phyloP scores from a whole-genome alignment of 1,284 basidiomycete genomes.

The Ceratorhiza oryzae-sativae region DNA sequence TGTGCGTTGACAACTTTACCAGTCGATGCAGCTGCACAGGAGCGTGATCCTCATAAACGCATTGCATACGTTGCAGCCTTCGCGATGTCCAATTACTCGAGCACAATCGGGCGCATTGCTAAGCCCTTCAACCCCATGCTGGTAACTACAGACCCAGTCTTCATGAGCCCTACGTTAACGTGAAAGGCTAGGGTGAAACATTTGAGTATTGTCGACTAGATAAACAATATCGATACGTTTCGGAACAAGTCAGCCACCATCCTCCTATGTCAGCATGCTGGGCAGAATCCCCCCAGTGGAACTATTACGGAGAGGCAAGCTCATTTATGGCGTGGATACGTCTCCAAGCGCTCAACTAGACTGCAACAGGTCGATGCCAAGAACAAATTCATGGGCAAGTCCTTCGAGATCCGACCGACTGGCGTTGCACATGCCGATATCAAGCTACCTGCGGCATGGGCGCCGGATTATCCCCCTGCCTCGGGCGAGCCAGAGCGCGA shows the following conservation, averaged over 20 bases:
- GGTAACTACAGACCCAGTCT: conserved; percentile 54
- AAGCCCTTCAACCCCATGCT: conserved; percentile 96
- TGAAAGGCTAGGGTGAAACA: conserved; percentile 70
- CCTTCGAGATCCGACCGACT: conserved; percentile 95
- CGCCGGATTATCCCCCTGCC: conserved; percentile 50
- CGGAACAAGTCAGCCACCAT: conserved; percentile 96
- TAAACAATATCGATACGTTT: conserved; percentile 90
- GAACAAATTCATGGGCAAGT: conserved; percentile 95
- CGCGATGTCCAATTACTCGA: conserved; percentile 98
- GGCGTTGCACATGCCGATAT: conserved; percentile 92
- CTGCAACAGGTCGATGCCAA: conserved; percentile 78
- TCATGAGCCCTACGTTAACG: conserved; percentile 21
- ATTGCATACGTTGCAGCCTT: conserved; percentile 96
- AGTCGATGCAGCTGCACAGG: conserved; percentile 86
- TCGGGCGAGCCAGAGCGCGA: conserved; percentile 44
- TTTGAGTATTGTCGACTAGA: conserved; percentile 93
- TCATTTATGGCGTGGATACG: background rate
- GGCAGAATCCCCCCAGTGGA: conserved; percentile 88
- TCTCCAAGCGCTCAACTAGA: background rate
- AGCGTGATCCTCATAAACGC: conserved; percentile 79
- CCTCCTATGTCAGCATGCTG: conserved; percentile 98
- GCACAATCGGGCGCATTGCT: conserved; percentile 93
- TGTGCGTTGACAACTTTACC: no score
- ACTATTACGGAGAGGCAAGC: conserved; percentile 86
- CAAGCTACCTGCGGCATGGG: conserved; percentile 72